Percentiles rank a stretch among this genome's conserved stretches.
Evolutionary conservation across 2,329 filamentous ascomycete genomes (phyloP).

Genomic region (Cladophialophora psammophila): DNA sequence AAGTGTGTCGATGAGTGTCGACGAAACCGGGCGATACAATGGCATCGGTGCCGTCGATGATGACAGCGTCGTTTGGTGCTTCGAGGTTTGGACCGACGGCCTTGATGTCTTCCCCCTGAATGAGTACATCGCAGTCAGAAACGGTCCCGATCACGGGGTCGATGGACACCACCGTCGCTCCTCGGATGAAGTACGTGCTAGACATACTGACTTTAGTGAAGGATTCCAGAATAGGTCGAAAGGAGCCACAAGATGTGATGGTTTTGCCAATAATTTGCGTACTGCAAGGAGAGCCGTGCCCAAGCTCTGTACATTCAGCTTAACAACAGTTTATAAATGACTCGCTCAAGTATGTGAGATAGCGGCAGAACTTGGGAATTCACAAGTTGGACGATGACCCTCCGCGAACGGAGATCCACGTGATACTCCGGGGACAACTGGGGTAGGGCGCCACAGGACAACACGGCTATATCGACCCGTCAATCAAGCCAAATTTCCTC

Average conservation of each 20-base stretch:
- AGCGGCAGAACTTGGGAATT: too few relatives aligned
- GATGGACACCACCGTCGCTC: constrained; percentile 28
- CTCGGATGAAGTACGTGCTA: constrained; percentile 17
- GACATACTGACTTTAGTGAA: background rate
- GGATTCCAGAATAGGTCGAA: background rate
- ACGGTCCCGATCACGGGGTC: constrained; percentile 19
- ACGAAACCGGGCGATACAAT: constrained; percentile 47
- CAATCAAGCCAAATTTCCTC: too few relatives aligned
- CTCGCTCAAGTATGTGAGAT: too few relatives aligned
- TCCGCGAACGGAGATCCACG: too few relatives aligned
- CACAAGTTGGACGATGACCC: too few relatives aligned
- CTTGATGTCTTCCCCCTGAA: constrained; percentile 39
- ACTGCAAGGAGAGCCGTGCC: background rate
- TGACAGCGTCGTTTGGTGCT: constrained; percentile 30
- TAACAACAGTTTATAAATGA: too few relatives aligned
- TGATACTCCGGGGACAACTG: too few relatives aligned
- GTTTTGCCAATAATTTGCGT: too few relatives aligned
- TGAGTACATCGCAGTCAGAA: constrained; percentile 35
- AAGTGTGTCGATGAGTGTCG: constrained; percentile 53
- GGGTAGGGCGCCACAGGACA: too few relatives aligned
- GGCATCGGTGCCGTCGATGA: constrained; percentile 53
- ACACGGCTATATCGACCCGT: too few relatives aligned
- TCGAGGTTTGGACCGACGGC: constrained; percentile 36
- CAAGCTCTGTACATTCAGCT: too few relatives aligned
- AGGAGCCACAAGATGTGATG: background rate